Evolutionary conservation across 2,329 filamentous ascomycete genomes (phyloP).

Genomic region (Colletotrichum incanum): DNA sequence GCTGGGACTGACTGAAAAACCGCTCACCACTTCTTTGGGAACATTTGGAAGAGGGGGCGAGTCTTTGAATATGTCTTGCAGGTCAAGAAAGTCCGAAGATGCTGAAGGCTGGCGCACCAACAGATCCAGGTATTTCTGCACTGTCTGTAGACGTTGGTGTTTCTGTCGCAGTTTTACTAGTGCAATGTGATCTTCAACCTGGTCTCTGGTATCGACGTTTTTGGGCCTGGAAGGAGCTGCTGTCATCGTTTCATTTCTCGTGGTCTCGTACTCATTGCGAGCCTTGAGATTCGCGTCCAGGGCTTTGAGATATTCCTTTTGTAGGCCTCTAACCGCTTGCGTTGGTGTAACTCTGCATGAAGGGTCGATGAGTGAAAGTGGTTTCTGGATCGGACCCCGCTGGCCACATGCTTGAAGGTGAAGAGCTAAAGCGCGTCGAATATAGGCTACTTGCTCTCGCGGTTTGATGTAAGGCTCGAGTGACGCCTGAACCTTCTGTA

Average conservation of each 20-base stretch:
- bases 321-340: slow-evolving; percentile 61
- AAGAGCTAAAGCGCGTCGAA: slow-evolving; percentile 69
- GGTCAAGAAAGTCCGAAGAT: slow-evolving; percentile 64
- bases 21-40: slow-evolving; percentile 67
- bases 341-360: slow-evolving; percentile 54
- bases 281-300: slow-evolving; percentile 68
- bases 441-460: slow-evolving; percentile 70
- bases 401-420: slow-evolving; percentile 66
- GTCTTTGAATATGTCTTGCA: slow-evolving; percentile 63
- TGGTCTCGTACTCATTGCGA: slow-evolving; percentile 61
- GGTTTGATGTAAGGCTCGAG: slow-evolving; percentile 70
- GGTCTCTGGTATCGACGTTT: slow-evolving; percentile 37
- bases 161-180: slow-evolving; percentile 68
- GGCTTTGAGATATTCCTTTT: slow-evolving; percentile 70
- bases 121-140: slow-evolving; percentile 67
- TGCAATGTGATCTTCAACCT: slow-evolving; percentile 66
- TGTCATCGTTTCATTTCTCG: slow-evolving; percentile 45
- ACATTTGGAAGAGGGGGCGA: slow-evolving; percentile 63
- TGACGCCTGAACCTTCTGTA: slow-evolving; percentile 58
- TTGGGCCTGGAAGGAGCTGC: slow-evolving; percentile 39
- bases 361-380: slow-evolving; percentile 65
- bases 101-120: slow-evolving; percentile 69
- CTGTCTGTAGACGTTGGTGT: slow-evolving; percentile 63
- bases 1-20: slow-evolving; percentile 61
- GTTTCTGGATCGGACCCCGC: slow-evolving; percentile 59